These are phyloP conservation scores for Phaffia rhodozyma DNA, from an alignment of 1,284 basidiomycete species.

Conservation along the genomic window DNA sequence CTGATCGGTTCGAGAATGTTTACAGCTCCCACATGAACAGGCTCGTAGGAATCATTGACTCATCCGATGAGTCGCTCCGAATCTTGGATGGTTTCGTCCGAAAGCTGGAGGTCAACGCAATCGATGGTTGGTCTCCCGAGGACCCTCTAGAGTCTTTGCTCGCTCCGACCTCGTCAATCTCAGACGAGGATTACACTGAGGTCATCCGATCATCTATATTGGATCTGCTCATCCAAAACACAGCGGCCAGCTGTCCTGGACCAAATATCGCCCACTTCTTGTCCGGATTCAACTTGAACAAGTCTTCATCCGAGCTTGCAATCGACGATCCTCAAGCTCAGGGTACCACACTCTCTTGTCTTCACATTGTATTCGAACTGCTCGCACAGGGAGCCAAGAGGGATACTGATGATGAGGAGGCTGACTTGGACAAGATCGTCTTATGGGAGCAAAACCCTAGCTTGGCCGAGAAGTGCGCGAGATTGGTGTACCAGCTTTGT, in stretches of 20 bases:
- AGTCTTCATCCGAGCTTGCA: conserved; percentile 36
- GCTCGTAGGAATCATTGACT: conserved; percentile 66
- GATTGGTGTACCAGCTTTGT: conserved; percentile 74
- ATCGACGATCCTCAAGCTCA: conserved; percentile 47
- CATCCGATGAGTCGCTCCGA: conserved; percentile 71
- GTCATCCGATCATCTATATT: conserved; percentile 69
- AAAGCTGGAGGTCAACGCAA: conserved; percentile 52
- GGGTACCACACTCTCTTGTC: conserved; percentile 54
- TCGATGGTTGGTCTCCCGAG: conserved; percentile 26
- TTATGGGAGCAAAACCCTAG: conserved; percentile 57
- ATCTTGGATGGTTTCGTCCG: conserved; percentile 68
- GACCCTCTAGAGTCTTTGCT: conserved; percentile 29
- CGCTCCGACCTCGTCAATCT: conserved; percentile 20
- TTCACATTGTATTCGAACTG: conserved; percentile 70
- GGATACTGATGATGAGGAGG: conserved; percentile 33
- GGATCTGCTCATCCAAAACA: conserved; percentile 71
- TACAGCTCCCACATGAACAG: conserved; percentile 40
- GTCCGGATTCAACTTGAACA: conserved; percentile 54
- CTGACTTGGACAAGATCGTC: conserved; percentile 34
- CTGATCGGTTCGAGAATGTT: conserved; percentile 49
- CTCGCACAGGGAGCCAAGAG: conserved; percentile 57
- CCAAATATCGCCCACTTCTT: conserved; percentile 86
- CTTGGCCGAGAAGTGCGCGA: conserved; percentile 76
- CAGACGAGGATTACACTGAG: conserved; percentile 42
- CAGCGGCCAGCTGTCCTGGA: conserved; percentile 49